These are phyloP conservation scores for Friedmanniomyces endolithicus DNA, from an alignment of 495 filamentous ascomycete genomes.

Conservation along the genomic window DNA sequence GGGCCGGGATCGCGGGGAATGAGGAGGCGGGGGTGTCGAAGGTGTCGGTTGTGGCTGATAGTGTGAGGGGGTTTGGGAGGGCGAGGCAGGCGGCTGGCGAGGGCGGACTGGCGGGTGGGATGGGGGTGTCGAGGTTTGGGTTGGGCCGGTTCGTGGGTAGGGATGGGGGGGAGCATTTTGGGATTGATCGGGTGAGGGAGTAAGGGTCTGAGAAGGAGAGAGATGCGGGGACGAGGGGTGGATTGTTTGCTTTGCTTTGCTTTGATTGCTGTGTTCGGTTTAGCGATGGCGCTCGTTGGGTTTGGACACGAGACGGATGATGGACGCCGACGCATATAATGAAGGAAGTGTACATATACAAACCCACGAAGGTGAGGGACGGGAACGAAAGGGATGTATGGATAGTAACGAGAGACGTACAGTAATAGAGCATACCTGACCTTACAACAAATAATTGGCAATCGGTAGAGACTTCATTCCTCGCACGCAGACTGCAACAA, in stretches of 20 bases:
- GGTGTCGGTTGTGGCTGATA: slow-evolving; percentile 9
- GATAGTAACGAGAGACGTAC: too few species aligned
- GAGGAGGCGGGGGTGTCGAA: slow-evolving; percentile 2
- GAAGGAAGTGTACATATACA: neutral
- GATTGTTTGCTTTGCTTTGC: neutral
- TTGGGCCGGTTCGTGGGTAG: slow-evolving; percentile 51
- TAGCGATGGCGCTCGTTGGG: neutral
- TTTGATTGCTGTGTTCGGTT: neutral
- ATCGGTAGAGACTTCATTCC: too few species aligned
- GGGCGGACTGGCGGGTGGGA: neutral
- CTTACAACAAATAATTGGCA: too few species aligned
- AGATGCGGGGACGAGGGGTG: neutral
- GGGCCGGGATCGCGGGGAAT: neutral
- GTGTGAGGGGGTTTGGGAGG: slow-evolving; percentile 30
- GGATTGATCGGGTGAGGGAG: slow-evolving; percentile 45
- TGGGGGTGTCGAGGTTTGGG: slow-evolving; percentile 34
- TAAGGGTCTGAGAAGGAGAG: neutral
- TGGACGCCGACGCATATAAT: too few species aligned
- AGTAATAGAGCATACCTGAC: too few species aligned
- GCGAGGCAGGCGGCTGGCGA: slow-evolving; percentile 22
- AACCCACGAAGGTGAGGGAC: neutral
- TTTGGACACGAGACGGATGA: neutral
- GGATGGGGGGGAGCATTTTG: slow-evolving; percentile 52
- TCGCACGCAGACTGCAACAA: too few species aligned
- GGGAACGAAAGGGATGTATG: too few species aligned